Evolutionary conservation across 202 grass and related monocot species (phyloP).

Genomic region (Setaria viridis): DNA sequence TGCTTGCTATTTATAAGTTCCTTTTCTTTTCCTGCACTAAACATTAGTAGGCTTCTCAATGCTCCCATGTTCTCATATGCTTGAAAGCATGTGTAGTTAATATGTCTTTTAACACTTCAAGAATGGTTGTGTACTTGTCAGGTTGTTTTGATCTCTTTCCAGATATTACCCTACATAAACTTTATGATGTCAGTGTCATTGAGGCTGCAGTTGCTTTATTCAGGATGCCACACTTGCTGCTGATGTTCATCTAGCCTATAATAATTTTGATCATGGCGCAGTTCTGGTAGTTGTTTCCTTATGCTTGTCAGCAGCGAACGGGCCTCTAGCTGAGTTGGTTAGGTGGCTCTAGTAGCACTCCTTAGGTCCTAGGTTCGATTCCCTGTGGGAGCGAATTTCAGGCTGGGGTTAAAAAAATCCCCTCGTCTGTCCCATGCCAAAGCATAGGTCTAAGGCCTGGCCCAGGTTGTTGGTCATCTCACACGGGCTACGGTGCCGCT

Average conservation of each 20-base stretch:
- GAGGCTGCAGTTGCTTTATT: neutral
- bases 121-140: neutral
- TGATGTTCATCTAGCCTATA: constrained; percentile 10
- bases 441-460: too few relatives aligned
- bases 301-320: neutral
- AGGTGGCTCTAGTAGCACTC: too few relatives aligned
- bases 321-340: too few relatives aligned
- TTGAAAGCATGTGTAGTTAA: neutral
- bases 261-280: constrained; percentile 1
- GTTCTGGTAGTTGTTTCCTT: neutral
- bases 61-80: neutral
- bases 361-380: too few relatives aligned
- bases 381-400: too few relatives aligned
- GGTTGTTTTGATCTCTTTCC: neutral
- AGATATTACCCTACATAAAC: constrained; percentile 1
- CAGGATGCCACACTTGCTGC: neutral
- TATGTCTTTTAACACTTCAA: neutral
- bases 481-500: too few relatives aligned
- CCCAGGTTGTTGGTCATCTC: too few relatives aligned
- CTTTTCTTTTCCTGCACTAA: neutral
- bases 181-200: neutral
- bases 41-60: neutral
- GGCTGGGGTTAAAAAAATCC: too few relatives aligned
- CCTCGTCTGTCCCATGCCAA: too few relatives aligned
- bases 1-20: neutral